Percentiles rank a stretch among this genome's conserved stretches.
These are phyloP conservation scores for Rutstroemia sp. DNA, from an alignment of 2,329 filamentous ascomycete species.

Conservation along the genomic window DNA sequence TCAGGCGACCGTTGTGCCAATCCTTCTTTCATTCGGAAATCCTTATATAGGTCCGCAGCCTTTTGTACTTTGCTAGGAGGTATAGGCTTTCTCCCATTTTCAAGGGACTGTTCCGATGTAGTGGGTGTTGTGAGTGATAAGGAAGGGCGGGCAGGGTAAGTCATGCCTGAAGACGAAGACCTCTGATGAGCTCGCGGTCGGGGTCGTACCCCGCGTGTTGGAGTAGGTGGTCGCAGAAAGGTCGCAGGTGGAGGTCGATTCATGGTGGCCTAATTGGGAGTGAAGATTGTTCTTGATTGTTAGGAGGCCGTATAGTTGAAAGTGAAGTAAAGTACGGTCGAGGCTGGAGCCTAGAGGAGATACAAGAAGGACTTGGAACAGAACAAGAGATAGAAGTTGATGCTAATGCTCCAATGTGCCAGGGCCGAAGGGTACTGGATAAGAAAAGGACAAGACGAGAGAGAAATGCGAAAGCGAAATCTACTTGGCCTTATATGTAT, in stretches of 20 bases:
- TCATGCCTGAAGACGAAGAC: not conserved
- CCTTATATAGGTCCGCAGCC: constrained; percentile 19
- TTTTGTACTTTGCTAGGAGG: constrained; percentile 17
- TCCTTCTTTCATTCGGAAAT: constrained; percentile 17
- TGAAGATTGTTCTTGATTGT: not conserved
- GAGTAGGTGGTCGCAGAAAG: not conserved
- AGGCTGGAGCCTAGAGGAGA: not conserved
- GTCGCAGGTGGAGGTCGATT: not conserved
- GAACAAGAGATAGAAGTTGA: not conserved
- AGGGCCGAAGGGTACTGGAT: not conserved
- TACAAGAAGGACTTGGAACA: not conserved
- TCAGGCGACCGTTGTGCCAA: constrained; percentile 15
- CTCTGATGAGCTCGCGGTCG: not conserved
- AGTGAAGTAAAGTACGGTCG: not conserved
- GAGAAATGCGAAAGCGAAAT: too few species aligned
- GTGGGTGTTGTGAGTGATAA: constrained; percentile 8
- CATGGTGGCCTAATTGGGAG: not conserved
- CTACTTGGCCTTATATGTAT: too few species aligned
- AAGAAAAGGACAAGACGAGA: not conserved
- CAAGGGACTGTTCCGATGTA: not conserved
- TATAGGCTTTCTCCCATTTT: constrained; percentile 15
- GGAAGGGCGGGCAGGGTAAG: constrained; percentile 7
- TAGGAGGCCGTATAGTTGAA: not conserved
- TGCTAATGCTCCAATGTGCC: not conserved
- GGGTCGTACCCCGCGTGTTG: not conserved